Conservation (phyloP, 371 early-diverging fungal species). For the Nematocida minor region DNA sequence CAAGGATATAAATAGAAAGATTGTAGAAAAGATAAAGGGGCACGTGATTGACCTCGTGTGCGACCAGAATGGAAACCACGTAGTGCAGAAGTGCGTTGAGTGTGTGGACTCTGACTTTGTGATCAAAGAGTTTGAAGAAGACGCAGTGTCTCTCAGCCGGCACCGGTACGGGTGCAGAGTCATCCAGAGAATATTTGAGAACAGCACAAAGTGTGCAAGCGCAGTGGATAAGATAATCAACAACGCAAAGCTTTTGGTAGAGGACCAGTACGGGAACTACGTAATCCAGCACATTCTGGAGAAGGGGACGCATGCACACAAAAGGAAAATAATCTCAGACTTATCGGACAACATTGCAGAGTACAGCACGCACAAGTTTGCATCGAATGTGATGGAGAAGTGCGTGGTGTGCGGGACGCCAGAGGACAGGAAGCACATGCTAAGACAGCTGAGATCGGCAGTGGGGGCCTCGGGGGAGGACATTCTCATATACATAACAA, state of each 20-base stretch:
- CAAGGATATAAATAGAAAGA: slow-evolving; percentile 68
- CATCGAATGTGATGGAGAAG: slow-evolving; percentile 87
- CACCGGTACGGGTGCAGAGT: slow-evolving; percentile 99
- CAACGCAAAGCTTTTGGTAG: slow-evolving; percentile 78
- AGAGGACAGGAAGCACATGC: slow-evolving; percentile 71
- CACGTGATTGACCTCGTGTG: slow-evolving; percentile 89
- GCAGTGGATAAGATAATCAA: slow-evolving; percentile 65
- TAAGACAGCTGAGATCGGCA: slow-evolving; percentile 72
- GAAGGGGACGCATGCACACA: slow-evolving; percentile 69
- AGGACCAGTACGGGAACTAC: slow-evolving; percentile 99
- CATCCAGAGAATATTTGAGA: slow-evolving; percentile 97
- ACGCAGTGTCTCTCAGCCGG: slow-evolving; percentile 84
- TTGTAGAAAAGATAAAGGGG: slow-evolving; percentile 82
- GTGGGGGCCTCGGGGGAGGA: slow-evolving; percentile 67
- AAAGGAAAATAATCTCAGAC: slow-evolving; percentile 71
- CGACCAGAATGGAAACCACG: slow-evolving; percentile 99
- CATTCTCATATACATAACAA: slow-evolving; percentile 79
- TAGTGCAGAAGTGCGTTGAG: slow-evolving; percentile 97
- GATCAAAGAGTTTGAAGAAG: slow-evolving; percentile 87
- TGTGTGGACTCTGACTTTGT: slow-evolving; percentile 69
- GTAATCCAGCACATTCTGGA: slow-evolving; percentile 97
- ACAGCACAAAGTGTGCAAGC: slow-evolving; percentile 65
- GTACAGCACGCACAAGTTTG: slow-evolving; percentile 84
- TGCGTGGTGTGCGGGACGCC: slow-evolving; percentile 69
- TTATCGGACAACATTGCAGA: slow-evolving; percentile 66